A percentile compares a stretch with the other conserved stretches of the same genome.
Evolutionary conservation across 2,329 filamentous ascomycete species (phyloP).

Genomic region (Scedosporium boydii): DNA sequence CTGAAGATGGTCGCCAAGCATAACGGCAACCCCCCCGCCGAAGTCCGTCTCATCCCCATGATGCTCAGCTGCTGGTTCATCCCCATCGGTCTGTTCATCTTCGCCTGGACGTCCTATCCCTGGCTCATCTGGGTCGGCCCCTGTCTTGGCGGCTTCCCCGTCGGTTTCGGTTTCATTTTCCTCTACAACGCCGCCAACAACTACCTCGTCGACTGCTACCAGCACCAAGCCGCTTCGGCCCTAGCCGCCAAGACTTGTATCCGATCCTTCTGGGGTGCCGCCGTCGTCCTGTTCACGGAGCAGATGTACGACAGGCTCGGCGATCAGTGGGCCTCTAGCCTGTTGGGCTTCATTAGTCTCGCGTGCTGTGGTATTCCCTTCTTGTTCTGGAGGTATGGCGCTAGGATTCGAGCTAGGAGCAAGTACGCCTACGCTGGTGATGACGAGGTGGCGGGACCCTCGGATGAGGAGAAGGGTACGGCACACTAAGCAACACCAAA

Average conservation of each 20-base stretch:
- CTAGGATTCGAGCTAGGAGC: constrained; percentile 55
- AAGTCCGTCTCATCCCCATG: constrained; percentile 74
- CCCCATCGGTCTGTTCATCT: constrained; percentile 48
- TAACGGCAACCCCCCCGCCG: constrained; percentile 66
- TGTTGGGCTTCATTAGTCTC: constrained; percentile 65
- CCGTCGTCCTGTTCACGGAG: constrained; percentile 66
- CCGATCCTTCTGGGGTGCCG: constrained; percentile 71
- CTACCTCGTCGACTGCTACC: constrained; percentile 57
- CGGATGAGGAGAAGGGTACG: background rate
- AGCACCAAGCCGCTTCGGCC: constrained; percentile 68
- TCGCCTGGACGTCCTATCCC: constrained; percentile 55
- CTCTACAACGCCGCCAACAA: constrained; percentile 73
- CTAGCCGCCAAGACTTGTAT: constrained; percentile 76
- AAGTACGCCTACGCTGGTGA: constrained; percentile 65
- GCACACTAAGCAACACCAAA: no score
- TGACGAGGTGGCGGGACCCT: constrained; percentile 24
- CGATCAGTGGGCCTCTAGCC: constrained; percentile 65
- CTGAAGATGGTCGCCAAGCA: constrained; percentile 51
- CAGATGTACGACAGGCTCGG: constrained; percentile 70
- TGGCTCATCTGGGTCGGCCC: constrained; percentile 62
- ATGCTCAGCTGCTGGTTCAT: constrained; percentile 68
- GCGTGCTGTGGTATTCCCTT: constrained; percentile 78
- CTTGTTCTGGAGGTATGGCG: constrained; percentile 71
- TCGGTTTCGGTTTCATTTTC: constrained; percentile 78
- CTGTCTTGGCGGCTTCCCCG: constrained; percentile 57